phyloP scores from a whole-genome alignment of 2,329 filamentous ascomycete species.

The Colletotrichum costaricense region DNA sequence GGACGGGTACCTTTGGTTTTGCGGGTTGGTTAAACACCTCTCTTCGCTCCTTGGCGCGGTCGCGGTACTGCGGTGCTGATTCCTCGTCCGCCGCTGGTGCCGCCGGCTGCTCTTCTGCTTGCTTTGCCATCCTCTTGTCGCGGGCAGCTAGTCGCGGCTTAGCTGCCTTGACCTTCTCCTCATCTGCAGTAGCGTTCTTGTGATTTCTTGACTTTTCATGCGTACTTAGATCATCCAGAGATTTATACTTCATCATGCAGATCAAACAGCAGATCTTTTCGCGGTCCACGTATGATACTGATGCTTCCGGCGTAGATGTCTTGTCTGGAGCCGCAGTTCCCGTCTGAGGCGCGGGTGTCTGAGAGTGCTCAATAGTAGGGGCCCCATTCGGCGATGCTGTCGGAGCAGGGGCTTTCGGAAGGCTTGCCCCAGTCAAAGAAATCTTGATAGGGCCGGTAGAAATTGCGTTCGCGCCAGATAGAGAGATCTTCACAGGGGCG shows the following conservation, averaged over 20 bases:
- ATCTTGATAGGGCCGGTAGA: slow-evolving; percentile 43
- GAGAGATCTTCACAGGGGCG: slow-evolving; percentile 37
- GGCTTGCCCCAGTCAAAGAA: slow-evolving; percentile 40
- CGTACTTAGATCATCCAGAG: slow-evolving; percentile 52
- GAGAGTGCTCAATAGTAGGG: not conserved
- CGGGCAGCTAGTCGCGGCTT: slow-evolving; percentile 47
- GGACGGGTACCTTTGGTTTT: slow-evolving; percentile 54
- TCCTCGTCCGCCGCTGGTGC: not conserved
- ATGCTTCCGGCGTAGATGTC: slow-evolving; percentile 1
- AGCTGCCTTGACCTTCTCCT: slow-evolving; percentile 62
- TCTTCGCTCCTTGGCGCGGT: slow-evolving; percentile 76
- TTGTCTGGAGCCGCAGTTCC: slow-evolving; percentile 22
- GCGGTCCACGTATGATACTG: slow-evolving; percentile 68
- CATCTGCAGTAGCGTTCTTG: slow-evolving; percentile 52
- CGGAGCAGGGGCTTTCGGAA: slow-evolving; percentile 15
- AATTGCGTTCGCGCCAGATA: slow-evolving; percentile 25
- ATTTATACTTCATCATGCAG: slow-evolving; percentile 60
- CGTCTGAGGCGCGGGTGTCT: not conserved
- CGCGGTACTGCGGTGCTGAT: slow-evolving; percentile 62
- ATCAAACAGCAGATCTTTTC: slow-evolving; percentile 58
- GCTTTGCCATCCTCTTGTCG: slow-evolving; percentile 50
- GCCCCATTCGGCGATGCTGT: not conserved
- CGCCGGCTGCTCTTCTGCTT: slow-evolving; percentile 39
- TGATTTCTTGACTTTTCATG: slow-evolving; percentile 57
- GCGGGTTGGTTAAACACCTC: slow-evolving; percentile 70